phyloP scores from a whole-genome alignment of 2,329 filamentous ascomycete species.

The Sclerotinia sclerotiorum region DNA sequence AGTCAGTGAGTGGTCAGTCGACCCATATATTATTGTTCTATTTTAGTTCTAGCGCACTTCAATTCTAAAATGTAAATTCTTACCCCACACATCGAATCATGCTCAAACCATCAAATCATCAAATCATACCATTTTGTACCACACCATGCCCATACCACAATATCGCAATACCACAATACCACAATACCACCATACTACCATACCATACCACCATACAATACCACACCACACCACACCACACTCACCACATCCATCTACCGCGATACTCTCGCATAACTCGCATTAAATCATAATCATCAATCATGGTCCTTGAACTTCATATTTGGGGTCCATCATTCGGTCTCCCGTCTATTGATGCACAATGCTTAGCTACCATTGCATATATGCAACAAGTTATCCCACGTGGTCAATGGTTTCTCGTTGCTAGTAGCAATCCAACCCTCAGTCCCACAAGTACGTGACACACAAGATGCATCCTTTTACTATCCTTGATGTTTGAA shows the following conservation, averaged over 20 bases:
- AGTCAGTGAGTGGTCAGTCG: too few species aligned
- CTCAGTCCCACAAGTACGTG: conserved; percentile 68
- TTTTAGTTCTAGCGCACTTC: too few species aligned
- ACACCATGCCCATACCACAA: too few species aligned
- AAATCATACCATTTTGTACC: background rate
- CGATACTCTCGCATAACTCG: background rate
- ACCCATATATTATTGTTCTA: too few species aligned
- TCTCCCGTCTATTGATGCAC: conserved; percentile 85
- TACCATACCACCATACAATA: too few species aligned
- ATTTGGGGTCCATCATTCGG: conserved; percentile 89
- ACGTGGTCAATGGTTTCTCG: conserved; percentile 62
- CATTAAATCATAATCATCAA: background rate
- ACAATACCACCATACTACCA: too few species aligned
- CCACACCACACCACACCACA: too few species aligned
- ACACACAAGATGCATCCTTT: conserved; percentile 18
- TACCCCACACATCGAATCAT: background rate
- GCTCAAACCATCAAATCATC: background rate
- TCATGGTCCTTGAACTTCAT: conserved; percentile 68
- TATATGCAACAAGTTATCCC: conserved; percentile 68
- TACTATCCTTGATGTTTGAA: background rate
- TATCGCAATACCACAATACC: too few species aligned
- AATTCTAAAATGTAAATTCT: background rate
- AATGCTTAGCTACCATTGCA: conserved; percentile 81
- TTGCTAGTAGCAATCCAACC: conserved; percentile 71
- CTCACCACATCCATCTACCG: background rate